These are phyloP conservation scores for Coemansia umbellata DNA, from an alignment of 192 early-diverging fungal species.

Conservation along the genomic window DNA sequence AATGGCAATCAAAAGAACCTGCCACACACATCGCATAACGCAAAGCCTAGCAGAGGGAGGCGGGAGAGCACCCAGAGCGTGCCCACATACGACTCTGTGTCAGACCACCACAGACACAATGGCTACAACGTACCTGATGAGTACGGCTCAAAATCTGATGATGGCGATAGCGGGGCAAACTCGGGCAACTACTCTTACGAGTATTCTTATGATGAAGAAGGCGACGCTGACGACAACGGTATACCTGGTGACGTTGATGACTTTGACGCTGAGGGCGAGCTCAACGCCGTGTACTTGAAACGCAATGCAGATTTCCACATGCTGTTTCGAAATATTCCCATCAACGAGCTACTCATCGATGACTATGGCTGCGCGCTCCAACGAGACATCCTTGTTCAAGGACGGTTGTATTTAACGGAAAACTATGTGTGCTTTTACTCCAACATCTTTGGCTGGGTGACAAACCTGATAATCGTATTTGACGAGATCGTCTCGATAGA, in stretches of 20 bases:
- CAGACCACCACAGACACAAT: not conserved
- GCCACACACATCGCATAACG: too few species aligned
- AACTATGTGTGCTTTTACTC: slow-evolving; percentile 80
- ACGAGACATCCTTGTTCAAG: slow-evolving; percentile 86
- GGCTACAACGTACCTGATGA: not conserved
- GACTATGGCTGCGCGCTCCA: slow-evolving; percentile 85
- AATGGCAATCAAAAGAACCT: too few species aligned
- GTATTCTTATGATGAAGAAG: slow-evolving; percentile 24
- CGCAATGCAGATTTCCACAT: slow-evolving; percentile 54
- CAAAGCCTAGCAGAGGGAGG: slow-evolving; percentile 4
- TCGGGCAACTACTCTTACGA: not conserved
- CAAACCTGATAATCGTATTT: slow-evolving; percentile 70
- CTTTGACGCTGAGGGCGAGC: slow-evolving; percentile 31
- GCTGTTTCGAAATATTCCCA: slow-evolving; percentile 53
- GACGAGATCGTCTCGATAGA: slow-evolving; percentile 79
- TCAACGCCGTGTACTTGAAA: slow-evolving; percentile 52
- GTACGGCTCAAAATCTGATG: not conserved
- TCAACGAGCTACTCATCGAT: slow-evolving; percentile 52
- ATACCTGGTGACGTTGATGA: slow-evolving; percentile 6
- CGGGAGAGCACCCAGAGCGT: slow-evolving; percentile 44
- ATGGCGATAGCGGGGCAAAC: slow-evolving; percentile 5
- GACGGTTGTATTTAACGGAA: slow-evolving; percentile 77
- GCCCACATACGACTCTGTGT: slow-evolving; percentile 8
- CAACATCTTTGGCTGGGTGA: slow-evolving; percentile 89
- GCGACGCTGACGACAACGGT: not conserved